Percentiles rank a stretch among this genome's conserved stretches.
Conservation (phyloP, 2,329 filamentous ascomycete genomes). For the Curvularia sp. region DNA sequence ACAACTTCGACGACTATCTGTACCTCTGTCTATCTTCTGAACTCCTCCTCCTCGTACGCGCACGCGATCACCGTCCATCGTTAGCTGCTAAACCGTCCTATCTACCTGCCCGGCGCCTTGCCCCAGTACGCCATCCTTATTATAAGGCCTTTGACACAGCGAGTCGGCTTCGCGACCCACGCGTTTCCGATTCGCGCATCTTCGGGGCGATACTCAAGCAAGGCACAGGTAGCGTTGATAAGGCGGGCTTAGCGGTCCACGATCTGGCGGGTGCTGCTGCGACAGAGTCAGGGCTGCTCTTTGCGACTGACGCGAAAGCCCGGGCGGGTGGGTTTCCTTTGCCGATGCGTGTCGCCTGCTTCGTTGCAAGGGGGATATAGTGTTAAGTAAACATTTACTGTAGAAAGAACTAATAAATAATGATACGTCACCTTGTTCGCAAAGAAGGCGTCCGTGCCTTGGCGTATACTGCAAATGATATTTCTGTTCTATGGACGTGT, state of each 20-base stretch:
- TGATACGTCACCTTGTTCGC: slow-evolving; percentile 11
- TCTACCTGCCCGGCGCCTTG: slow-evolving; percentile 9
- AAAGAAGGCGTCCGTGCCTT: slow-evolving; percentile 13
- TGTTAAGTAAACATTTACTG: slow-evolving; percentile 7
- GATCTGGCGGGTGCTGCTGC: slow-evolving; percentile 5
- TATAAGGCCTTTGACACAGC: slow-evolving; percentile 10
- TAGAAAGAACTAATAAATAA: slow-evolving; percentile 13
- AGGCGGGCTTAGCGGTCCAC: slow-evolving; percentile 13
- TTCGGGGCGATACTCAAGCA: slow-evolving; percentile 16
- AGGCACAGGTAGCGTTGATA: slow-evolving; percentile 5
- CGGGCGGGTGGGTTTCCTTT: slow-evolving; percentile 15
- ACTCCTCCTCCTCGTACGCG: background rate
- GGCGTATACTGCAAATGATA: slow-evolving; percentile 11
- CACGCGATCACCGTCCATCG: slow-evolving; percentile 5
- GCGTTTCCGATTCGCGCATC: slow-evolving; percentile 11
- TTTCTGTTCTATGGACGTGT: slow-evolving; percentile 8
- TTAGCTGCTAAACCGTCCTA: slow-evolving; percentile 8
- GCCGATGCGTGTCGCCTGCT: slow-evolving; percentile 5
- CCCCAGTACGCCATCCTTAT: slow-evolving; percentile 14
- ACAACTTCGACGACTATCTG: background rate
- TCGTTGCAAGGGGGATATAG: slow-evolving; percentile 8
- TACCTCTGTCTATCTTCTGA: background rate
- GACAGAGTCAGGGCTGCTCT: slow-evolving; percentile 16
- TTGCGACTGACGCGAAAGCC: slow-evolving; percentile 14
- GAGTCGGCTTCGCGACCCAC: slow-evolving; percentile 3